These are phyloP conservation scores for Lichtheimia ornata DNA, from an alignment of 371 early-diverging fungal species.

Conservation along the genomic window DNA sequence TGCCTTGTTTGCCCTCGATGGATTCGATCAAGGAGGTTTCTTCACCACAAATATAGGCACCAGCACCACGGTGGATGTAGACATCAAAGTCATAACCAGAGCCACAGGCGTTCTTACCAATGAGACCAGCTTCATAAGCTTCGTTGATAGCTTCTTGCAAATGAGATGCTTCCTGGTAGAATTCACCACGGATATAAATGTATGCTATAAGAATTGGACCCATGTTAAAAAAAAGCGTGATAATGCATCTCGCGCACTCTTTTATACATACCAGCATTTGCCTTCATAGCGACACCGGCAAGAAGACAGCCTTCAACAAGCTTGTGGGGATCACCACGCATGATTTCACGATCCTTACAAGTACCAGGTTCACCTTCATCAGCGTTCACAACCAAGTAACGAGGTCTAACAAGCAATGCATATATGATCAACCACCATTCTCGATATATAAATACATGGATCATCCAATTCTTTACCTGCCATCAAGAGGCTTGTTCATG, in stretches of 20 bases:
- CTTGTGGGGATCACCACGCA: slow-evolving; percentile 98
- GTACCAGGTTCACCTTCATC: slow-evolving; percentile 99
- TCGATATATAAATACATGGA: neutral
- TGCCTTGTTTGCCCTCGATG: slow-evolving; percentile 97
- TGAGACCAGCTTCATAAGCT: slow-evolving; percentile 91
- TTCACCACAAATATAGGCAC: slow-evolving; percentile 98
- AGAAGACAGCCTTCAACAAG: slow-evolving; percentile 95
- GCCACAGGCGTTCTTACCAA: slow-evolving; percentile 97
- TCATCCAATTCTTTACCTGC: slow-evolving; percentile 52
- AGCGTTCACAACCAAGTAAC: slow-evolving; percentile 95
- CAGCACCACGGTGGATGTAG: slow-evolving; percentile 95
- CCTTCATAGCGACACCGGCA: slow-evolving; percentile 96
- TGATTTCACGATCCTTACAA: slow-evolving; percentile 98
- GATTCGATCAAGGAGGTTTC: slow-evolving; percentile 97
- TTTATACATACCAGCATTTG: slow-evolving; percentile 74
- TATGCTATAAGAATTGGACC: slow-evolving; percentile 62
- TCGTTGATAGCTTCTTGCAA: slow-evolving; percentile 95
- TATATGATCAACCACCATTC: neutral
- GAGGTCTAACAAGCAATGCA: slow-evolving; percentile 57
- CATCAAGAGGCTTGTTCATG: slow-evolving; percentile 93
- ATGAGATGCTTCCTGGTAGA: slow-evolving; percentile 94
- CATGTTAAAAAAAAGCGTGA: neutral
- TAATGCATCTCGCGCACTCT: neutral
- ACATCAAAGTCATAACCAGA: slow-evolving; percentile 96
- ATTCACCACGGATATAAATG: slow-evolving; percentile 98